Evolutionary conservation across 2,329 filamentous ascomycete genomes (phyloP), one percentile per base, ranked within the genome.

Genomic region (Exophiala xenobiotica): DNA sequence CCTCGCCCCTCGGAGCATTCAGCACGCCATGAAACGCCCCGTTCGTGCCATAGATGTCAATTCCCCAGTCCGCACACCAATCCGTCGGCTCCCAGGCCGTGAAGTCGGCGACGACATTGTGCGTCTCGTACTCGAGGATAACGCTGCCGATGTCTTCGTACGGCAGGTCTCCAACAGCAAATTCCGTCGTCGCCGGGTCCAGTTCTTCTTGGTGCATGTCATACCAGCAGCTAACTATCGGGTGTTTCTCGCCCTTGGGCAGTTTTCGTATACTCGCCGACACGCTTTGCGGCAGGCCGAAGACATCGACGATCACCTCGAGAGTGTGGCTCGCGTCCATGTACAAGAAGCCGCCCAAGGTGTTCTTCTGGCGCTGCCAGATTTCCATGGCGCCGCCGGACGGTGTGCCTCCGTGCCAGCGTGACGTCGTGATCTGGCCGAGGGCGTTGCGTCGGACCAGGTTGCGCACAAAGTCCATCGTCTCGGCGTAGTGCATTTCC

Each of bases 241-340:
- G 41, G 24, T 44, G 41, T 22, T 27, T 18, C n/a, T 26, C 14
- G 9, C 24, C 26, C 23, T 12, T n/a, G 26, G 41, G 26, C 11
- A 44, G 24, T 31, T 44, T 44, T 16, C 41, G 23, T 9, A 44
- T 24, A 19, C 41, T 44, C 12, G 41, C 41, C 23, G 41, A 44
- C 23, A 44, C 24, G 24, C 24, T 33, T 16, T 12, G 7, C 3
- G 41, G 41, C 24, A 44, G 24, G 5, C 41, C 41, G 16, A 44
- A 44, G 2, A 44, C 24, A 19, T 44, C 41, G n/a, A 44, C 41
- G 19, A 44, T 44, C 23, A 24, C 41, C 14, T 44, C 41, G n/a
- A 44, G 41, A 8, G 41, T 44, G 41, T 44, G 41, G 24, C 41
- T 44, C 23, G n/a, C 41, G 26, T 44, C 41, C 41, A 44, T 44